These are phyloP conservation scores for Trypanosoma cruzi DNA, from an alignment of 208 protist species.

Conservation along the genomic window DNA sequence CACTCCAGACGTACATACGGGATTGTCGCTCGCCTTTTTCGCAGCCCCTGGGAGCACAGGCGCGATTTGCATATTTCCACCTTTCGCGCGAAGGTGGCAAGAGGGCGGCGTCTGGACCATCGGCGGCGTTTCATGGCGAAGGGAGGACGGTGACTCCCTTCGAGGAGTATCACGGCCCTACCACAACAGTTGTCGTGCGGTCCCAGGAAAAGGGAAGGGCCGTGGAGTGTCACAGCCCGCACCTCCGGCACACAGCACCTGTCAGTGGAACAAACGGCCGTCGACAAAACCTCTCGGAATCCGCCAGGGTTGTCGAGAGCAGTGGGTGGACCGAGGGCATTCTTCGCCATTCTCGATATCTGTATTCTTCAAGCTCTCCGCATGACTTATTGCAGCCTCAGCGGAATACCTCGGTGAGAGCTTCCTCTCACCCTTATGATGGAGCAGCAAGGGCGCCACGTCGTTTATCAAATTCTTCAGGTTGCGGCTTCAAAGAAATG, in stretches of 20 bases:
- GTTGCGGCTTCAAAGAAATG: neutral
- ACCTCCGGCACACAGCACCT: neutral
- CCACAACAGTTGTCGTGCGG: slow-evolving; percentile 9
- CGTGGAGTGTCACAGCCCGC: neutral
- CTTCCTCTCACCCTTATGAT: neutral
- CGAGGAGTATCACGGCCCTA: slow-evolving; percentile 12
- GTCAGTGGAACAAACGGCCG: neutral
- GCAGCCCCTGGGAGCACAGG: slow-evolving; percentile 16
- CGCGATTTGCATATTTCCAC: slow-evolving; percentile 18
- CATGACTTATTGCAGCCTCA: neutral
- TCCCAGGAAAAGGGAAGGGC: neutral
- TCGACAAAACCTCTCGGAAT: neutral
- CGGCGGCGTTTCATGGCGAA: neutral
- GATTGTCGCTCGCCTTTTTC: slow-evolving; percentile 1
- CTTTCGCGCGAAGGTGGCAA: neutral
- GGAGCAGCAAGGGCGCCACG: neutral
- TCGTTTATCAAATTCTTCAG: neutral
- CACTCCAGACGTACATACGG: slow-evolving; percentile 13
- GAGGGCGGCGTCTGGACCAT: neutral
- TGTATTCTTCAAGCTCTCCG: neutral
- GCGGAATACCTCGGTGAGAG: neutral
- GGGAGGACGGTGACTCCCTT: neutral
- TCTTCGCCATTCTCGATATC: slow-evolving; percentile 5
- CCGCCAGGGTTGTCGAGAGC: neutral
- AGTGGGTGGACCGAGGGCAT: slow-evolving; percentile 8